These are phyloP conservation scores for Ogataea degrootiae DNA, from an alignment of 805 yeast species.

Conservation along the genomic window DNA sequence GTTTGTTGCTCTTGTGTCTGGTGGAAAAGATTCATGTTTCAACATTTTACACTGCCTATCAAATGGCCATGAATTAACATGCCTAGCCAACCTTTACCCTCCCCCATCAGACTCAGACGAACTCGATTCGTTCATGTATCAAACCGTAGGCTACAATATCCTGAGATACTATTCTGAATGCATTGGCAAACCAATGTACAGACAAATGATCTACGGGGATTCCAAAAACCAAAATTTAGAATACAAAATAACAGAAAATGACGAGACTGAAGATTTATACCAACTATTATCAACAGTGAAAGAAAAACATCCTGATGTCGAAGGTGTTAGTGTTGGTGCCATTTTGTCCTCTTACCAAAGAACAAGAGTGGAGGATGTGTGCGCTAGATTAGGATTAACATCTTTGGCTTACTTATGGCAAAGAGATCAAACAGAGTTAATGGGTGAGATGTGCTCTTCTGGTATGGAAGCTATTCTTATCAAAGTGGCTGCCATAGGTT, in stretches of 20 bases:
- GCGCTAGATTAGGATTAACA: constrained; percentile 63
- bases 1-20: constrained; percentile 86
- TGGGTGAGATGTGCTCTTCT: constrained; percentile 74
- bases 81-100: constrained; percentile 82
- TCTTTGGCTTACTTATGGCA: constrained; percentile 87
- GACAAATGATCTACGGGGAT: constrained; percentile 58
- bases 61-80: constrained; percentile 80
- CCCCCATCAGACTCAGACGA: constrained; percentile 48
- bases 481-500: constrained; percentile 92
- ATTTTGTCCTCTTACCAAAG: constrained; percentile 93
- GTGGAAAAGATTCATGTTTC: constrained; percentile 94
- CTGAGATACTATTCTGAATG: constrained; percentile 63
- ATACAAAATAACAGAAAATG: constrained; percentile 60
- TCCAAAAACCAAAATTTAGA: constrained; percentile 66
- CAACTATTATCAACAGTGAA: constrained; percentile 46
- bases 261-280: constrained; percentile 85
- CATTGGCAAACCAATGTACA: constrained; percentile 73
- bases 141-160: constrained; percentile 90
- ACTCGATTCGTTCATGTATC: constrained; percentile 94
- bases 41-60: constrained; percentile 82
- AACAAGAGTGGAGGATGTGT: constrained; percentile 88
- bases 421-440: constrained; percentile 69
- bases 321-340: constrained; percentile 94
- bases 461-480: constrained; percentile 74
- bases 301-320: constrained; percentile 58